These are phyloP conservation scores for Coemansia sp. DNA, from an alignment of 192 early-diverging fungal genomes.

Conservation along the genomic window DNA sequence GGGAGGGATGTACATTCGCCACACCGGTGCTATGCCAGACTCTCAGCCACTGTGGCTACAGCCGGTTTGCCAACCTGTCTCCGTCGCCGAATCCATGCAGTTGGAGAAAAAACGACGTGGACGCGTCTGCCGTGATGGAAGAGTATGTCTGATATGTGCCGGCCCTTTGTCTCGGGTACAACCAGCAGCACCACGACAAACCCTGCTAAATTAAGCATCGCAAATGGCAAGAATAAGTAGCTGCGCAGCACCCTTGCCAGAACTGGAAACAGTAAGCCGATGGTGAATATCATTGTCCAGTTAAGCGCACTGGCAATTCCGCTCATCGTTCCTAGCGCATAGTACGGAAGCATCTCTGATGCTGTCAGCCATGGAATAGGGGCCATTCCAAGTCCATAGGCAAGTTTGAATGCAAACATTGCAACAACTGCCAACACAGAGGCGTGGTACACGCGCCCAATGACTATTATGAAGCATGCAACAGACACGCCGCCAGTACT, in stretches of 20 bases:
- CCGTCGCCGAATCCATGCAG: neutral
- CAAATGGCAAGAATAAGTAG: constrained; percentile 66
- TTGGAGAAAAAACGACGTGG: constrained; percentile 30
- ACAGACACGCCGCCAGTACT: constrained; percentile 61
- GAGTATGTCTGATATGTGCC: constrained; percentile 65
- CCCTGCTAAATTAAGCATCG: constrained; percentile 58
- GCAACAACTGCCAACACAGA: constrained; percentile 55
- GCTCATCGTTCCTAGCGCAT: constrained; percentile 68
- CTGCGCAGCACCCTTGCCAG: constrained; percentile 34
- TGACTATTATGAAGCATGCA: constrained; percentile 60
- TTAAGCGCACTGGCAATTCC: constrained; percentile 73
- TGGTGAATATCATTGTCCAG: constrained; percentile 65
- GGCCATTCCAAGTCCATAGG: constrained; percentile 76
- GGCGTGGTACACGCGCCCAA: constrained; percentile 56
- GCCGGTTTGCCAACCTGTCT: neutral
- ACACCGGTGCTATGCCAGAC: neutral
- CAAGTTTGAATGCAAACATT: constrained; percentile 69
- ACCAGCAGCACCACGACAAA: constrained; percentile 64
- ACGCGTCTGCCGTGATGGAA: constrained; percentile 31
- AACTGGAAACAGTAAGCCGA: constrained; percentile 61
- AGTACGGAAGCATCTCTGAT: constrained; percentile 76
- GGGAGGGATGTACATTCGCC: neutral
- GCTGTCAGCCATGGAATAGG: constrained; percentile 81
- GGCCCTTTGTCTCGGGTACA: constrained; percentile 81
- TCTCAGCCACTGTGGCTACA: neutral